Evolutionary conservation across 1,284 basidiomycete genomes (phyloP).

Genomic region (Calocybe gambosa): DNA sequence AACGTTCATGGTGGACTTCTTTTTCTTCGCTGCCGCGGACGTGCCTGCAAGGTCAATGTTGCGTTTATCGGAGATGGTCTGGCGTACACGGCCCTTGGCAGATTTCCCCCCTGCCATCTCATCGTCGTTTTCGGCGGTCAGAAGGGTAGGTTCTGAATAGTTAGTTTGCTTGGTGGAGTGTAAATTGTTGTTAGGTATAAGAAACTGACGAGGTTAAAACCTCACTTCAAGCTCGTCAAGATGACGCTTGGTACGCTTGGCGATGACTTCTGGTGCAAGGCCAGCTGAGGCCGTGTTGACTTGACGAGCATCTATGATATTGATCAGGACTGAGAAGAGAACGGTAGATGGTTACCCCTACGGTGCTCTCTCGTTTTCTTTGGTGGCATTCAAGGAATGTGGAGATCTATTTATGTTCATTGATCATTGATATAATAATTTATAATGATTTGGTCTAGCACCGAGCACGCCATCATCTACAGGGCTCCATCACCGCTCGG

Average conservation of each 20-base stretch:
- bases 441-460: conserved; percentile 22
- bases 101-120: conserved; percentile 34
- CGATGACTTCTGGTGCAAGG: conserved; percentile 58
- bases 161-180: conserved; percentile 57
- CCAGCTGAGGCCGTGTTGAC: conserved; percentile 34
- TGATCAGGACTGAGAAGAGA: conserved; percentile 4
- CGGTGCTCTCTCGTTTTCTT: conserved; percentile 42
- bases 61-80: conserved; percentile 70
- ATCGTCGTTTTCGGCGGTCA: conserved; percentile 39
- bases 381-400: conserved; percentile 31
- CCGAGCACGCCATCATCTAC: conserved; percentile 30
- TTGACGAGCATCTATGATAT: conserved; percentile 34
- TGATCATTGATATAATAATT: background rate
- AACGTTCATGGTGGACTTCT: conserved; percentile 76
- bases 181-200: conserved; percentile 9
- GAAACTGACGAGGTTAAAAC: background rate
- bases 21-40: conserved; percentile 50
- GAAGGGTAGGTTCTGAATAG: conserved; percentile 57
- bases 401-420: background rate
- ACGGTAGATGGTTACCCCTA: conserved; percentile 18
- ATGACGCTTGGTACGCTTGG: conserved; percentile 68
- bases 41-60: conserved; percentile 37
- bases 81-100: conserved; percentile 61
- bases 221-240: conserved; percentile 77
- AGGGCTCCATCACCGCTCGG: background rate